These are phyloP conservation scores for Lonicera japonica DNA, from an alignment of 129 eudicot species.

Conservation along the genomic window DNA sequence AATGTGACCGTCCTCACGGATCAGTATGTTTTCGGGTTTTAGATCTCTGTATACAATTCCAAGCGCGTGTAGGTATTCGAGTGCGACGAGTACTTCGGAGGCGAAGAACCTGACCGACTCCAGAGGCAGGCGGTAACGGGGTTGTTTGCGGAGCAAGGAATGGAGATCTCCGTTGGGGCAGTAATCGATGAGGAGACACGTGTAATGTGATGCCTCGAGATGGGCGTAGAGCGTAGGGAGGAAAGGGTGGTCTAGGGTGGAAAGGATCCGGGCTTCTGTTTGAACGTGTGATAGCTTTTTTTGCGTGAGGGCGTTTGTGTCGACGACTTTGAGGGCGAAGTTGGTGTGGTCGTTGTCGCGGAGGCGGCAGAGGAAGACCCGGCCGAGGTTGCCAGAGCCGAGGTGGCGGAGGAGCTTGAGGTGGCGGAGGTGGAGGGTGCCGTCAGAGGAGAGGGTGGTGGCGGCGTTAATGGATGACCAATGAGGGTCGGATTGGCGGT, in stretches of 20 bases:
- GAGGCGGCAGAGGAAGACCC: slow-evolving; percentile 77
- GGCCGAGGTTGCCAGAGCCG: slow-evolving; percentile 90
- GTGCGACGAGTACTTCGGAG: slow-evolving; percentile 65
- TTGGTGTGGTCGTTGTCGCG: slow-evolving; percentile 75
- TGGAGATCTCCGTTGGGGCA: slow-evolving; percentile 82
- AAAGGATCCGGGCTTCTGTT: slow-evolving; percentile 64
- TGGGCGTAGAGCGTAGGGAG: slow-evolving; percentile 91
- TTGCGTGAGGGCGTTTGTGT: slow-evolving; percentile 44
- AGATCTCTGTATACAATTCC: slow-evolving; percentile 86
- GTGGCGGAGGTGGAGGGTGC: slow-evolving; percentile 83
- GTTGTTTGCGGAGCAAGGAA: slow-evolving; percentile 71
- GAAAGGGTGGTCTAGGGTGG: slow-evolving; percentile 76
- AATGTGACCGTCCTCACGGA: slow-evolving; percentile 81
- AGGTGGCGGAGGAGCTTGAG: slow-evolving; percentile 80
- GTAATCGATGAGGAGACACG: slow-evolving; percentile 72
- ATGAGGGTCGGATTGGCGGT: slow-evolving; percentile 46
- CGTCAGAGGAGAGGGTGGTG: slow-evolving; percentile 66
- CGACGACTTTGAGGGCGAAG: slow-evolving; percentile 84
- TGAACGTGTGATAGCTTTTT: slow-evolving; percentile 62
- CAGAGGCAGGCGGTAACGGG: slow-evolving; percentile 44
- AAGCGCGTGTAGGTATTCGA: slow-evolving; percentile 71
- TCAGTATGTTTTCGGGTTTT: slow-evolving; percentile 81
- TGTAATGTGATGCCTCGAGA: slow-evolving; percentile 64
- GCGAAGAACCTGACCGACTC: slow-evolving; percentile 64
- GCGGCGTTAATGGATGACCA: slow-evolving; percentile 82